phyloP scores from a whole-genome alignment of 2,329 filamentous ascomycete species.

The Ophiostoma angusticollis region DNA sequence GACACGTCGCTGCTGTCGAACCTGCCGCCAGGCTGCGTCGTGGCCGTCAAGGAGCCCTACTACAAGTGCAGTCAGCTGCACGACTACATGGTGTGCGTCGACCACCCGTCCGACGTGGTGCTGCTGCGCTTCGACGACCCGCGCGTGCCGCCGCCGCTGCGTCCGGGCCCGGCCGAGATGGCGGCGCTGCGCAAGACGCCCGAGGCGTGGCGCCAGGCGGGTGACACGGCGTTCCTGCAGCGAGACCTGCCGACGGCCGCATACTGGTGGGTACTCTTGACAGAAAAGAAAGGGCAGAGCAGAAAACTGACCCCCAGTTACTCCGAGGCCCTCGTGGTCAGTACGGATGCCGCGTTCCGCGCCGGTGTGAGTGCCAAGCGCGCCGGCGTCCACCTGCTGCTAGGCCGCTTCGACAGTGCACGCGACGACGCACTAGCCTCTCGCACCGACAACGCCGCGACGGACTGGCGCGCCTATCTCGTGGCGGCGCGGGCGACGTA shows the following conservation, averaged over 20 bases:
- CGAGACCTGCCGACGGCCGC: conserved; percentile 1
- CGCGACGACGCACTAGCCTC: conserved; percentile 22
- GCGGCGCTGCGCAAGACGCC: conserved; percentile 11
- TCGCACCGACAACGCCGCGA: conserved; percentile 9
- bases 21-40: conserved; percentile 18
- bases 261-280: no score
- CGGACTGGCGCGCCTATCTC: conserved; percentile 23
- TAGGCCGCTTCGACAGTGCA: conserved; percentile 22
- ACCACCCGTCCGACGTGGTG: conserved; percentile 23
- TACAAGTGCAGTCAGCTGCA: conserved; percentile 19
- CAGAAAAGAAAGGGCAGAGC: no score
- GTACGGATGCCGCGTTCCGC: conserved; percentile 11
- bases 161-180: conserved; percentile 11
- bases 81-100: conserved; percentile 24
- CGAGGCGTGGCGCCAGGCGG: conserved; percentile 11
- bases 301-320: no score
- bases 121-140: conserved; percentile 20
- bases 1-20: conserved; percentile 19
- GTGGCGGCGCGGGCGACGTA: conserved; percentile 24
- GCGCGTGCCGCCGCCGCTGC: conserved; percentile 19
- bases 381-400: conserved; percentile 21
- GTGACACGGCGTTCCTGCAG: conserved; percentile 9
- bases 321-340: conserved; percentile 19
- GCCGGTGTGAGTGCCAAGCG: conserved; percentile 19
- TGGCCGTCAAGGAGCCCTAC: conserved; percentile 26